Conservation (phyloP, 108 stramenopile species). For the Epithemia pelagica region DNA sequence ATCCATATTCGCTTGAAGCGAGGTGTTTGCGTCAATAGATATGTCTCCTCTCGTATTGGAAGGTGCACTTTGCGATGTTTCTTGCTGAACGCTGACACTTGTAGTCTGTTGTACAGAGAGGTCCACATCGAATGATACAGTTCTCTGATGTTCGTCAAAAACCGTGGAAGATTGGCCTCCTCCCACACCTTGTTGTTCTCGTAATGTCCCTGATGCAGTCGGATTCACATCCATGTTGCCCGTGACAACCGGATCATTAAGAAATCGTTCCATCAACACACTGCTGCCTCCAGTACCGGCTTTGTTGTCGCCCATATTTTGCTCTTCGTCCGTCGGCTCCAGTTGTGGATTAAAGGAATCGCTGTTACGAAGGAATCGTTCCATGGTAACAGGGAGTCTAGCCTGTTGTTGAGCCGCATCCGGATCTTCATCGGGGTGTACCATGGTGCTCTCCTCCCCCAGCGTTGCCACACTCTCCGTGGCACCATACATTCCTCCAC, state of each 20-base stretch:
- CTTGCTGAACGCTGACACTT: not conserved
- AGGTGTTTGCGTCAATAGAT: not conserved
- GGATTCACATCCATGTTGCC: not conserved
- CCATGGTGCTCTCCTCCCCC: conserved; percentile 39
- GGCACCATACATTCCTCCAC: not conserved
- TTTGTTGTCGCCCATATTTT: not conserved
- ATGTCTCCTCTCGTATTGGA: not conserved
- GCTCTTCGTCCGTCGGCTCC: conserved; percentile 2
- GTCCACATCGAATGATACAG: conserved; percentile 9
- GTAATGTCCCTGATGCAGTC: not conserved
- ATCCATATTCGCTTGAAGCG: not conserved
- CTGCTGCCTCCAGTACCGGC: conserved; percentile 3
- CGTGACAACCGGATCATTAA: conserved; percentile 8
- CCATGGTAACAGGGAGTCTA: conserved; percentile 52
- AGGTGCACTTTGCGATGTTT: not conserved
- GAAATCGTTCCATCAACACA: conserved; percentile 57
- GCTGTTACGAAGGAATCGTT: conserved; percentile 48
- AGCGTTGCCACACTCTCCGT: conserved; percentile 37
- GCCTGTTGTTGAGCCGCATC: not conserved
- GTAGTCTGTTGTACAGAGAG: not conserved
- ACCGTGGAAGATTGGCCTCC: not conserved
- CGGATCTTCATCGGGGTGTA: conserved; percentile 23
- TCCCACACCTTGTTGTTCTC: not conserved
- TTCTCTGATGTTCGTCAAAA: conserved; percentile 3
- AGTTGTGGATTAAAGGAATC: conserved; percentile 5